Percentiles rank a stretch among this genome's conserved stretches.
phyloP scores from a whole-genome alignment of 768 basidiomycete genomes.

The Suillus americanus region DNA sequence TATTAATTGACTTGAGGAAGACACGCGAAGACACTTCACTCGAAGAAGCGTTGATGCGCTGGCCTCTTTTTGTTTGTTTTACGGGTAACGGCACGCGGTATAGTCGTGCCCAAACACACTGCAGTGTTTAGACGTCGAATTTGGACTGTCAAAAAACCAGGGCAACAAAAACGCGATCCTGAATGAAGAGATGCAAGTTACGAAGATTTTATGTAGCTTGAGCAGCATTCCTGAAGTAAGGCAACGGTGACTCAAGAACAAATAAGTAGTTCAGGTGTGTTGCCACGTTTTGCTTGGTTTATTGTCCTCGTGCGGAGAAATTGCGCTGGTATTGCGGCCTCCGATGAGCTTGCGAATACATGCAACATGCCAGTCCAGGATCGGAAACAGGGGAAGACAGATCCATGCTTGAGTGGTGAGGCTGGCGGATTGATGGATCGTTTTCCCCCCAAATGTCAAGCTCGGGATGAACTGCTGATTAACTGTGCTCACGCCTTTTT shows the following conservation, averaged over 20 bases:
- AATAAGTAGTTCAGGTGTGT: slow-evolving; percentile 10
- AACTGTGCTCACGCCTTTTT: slow-evolving; percentile 4
- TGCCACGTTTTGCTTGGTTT: slow-evolving; percentile 16
- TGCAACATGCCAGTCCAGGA: slow-evolving; percentile 4
- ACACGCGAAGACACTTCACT: slow-evolving; percentile 22
- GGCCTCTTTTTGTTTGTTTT: slow-evolving; percentile 32
- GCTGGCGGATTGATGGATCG: slow-evolving; percentile 8
- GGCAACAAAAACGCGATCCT: slow-evolving; percentile 15
- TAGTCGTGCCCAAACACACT: slow-evolving; percentile 19
- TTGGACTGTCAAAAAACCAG: slow-evolving; percentile 15
- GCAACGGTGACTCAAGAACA: slow-evolving; percentile 14
- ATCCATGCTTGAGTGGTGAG: slow-evolving; percentile 31
- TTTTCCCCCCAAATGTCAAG: slow-evolving; percentile 7
- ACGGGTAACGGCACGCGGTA: slow-evolving; percentile 30
- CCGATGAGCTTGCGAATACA: slow-evolving; percentile 1
- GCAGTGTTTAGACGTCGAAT: slow-evolving; percentile 4
- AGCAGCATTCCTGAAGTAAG: slow-evolving; percentile 10
- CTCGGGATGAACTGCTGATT: slow-evolving; percentile 3
- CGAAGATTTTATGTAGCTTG: slow-evolving; percentile 11
- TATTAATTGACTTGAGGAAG: slow-evolving; percentile 12
- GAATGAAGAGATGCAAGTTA: slow-evolving; percentile 6
- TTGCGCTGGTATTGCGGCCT: slow-evolving; percentile 31
- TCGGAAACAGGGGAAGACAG: slow-evolving; percentile 2
- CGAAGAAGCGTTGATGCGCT: slow-evolving; percentile 15
- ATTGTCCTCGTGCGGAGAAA: slow-evolving; percentile 15